These are phyloP conservation scores for Trifolium fragiferum DNA, from an alignment of 306 rosid genomes.

Conservation along the genomic window DNA sequence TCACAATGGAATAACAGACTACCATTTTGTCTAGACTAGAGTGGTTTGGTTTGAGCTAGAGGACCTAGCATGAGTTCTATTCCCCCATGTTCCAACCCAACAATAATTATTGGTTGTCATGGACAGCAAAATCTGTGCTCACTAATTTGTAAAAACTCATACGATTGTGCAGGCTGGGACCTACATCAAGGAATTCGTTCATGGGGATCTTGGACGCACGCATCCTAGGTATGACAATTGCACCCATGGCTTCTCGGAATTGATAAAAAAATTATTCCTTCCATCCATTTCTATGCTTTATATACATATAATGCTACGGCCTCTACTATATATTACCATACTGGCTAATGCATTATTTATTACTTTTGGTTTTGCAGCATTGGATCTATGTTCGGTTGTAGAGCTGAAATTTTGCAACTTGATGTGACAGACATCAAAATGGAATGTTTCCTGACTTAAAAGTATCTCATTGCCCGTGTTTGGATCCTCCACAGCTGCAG, in stretches of 20 bases:
- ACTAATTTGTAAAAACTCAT: constrained; percentile 3
- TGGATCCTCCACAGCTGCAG: too few species aligned
- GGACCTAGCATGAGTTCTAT: constrained; percentile 11
- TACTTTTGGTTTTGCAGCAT: constrained; percentile 55
- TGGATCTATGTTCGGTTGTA: constrained; percentile 82
- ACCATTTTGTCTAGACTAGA: background rate
- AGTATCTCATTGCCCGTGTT: constrained; percentile 8
- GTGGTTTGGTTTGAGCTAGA: constrained; percentile 18
- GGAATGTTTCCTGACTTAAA: constrained; percentile 67
- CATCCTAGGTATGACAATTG: constrained; percentile 73
- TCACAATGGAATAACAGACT: background rate
- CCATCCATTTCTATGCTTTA: background rate
- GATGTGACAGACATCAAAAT: constrained; percentile 93
- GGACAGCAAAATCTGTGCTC: constrained; percentile 18
- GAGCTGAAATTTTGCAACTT: constrained; percentile 87
- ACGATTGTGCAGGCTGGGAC: constrained; percentile 80
- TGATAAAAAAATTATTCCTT: constrained; percentile 9
- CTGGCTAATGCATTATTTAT: constrained; percentile 13
- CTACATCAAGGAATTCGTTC: constrained; percentile 93
- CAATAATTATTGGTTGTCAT: constrained; percentile 11
- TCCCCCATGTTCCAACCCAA: background rate
- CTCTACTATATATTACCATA: constrained; percentile 4
- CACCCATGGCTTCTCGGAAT: background rate
- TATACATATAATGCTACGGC: background rate
- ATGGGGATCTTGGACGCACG: constrained; percentile 94